Evolutionary conservation across 768 basidiomycete genomes (phyloP).

Genomic region (Mycena rebaudengoi): DNA sequence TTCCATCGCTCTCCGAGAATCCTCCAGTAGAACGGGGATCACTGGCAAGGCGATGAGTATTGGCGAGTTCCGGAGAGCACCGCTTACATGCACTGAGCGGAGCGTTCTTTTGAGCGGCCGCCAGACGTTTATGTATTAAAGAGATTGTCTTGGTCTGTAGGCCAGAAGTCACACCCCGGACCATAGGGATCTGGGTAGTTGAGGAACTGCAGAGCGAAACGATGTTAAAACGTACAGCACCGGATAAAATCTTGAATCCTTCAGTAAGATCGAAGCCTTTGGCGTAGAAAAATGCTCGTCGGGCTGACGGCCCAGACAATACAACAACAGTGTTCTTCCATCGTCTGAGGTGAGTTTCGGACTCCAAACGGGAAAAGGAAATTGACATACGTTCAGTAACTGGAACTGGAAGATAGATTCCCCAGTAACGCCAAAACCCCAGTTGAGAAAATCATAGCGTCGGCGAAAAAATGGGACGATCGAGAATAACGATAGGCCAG

Average conservation of each 20-base stretch:
- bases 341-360: slow-evolving; percentile 28
- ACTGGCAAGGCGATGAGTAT: slow-evolving; percentile 50
- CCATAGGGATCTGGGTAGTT: slow-evolving; percentile 70
- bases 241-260: slow-evolving; percentile 82
- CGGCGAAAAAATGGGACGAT: slow-evolving; percentile 74
- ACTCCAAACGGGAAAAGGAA: slow-evolving; percentile 14
- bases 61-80: slow-evolving; percentile 9
- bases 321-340: slow-evolving; percentile 77
- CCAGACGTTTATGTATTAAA: slow-evolving; percentile 77
- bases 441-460: slow-evolving; percentile 77
- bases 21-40: slow-evolving; percentile 70
- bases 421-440: slow-evolving; percentile 75
- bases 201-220: slow-evolving; percentile 27
- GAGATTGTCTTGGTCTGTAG: slow-evolving; percentile 68
- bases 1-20: slow-evolving; percentile 67
- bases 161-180: slow-evolving; percentile 78
- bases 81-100: slow-evolving; percentile 66
- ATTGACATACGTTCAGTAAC: slow-evolving; percentile 59
- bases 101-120: slow-evolving; percentile 67
- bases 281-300: slow-evolving; percentile 74
- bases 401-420: slow-evolving; percentile 75
- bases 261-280: slow-evolving; percentile 79
- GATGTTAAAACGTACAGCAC: slow-evolving; percentile 62
- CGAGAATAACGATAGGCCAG: slow-evolving; percentile 64
- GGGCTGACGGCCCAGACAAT: slow-evolving; percentile 76